Evolutionary conservation across 176 grass and related monocot species (phyloP).

Genomic region (Chrysopogon serrulatus): DNA sequence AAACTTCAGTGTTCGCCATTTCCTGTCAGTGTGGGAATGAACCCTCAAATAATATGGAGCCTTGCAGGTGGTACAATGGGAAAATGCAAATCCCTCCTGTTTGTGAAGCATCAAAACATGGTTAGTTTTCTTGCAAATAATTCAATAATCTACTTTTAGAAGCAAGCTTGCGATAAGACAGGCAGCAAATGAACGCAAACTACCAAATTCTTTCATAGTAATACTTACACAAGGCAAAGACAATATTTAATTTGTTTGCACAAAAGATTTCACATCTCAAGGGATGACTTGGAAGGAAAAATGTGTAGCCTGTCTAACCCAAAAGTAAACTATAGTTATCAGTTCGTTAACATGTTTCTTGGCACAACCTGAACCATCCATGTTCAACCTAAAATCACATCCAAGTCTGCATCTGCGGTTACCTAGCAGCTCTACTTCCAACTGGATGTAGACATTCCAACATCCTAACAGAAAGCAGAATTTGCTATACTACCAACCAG

Average conservation of each 20-base stretch:
- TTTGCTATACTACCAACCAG: slow-evolving; percentile 28
- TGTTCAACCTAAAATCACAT: neutral
- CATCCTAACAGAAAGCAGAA: slow-evolving; percentile 35
- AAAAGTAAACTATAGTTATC: neutral
- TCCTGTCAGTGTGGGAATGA: slow-evolving; percentile 94
- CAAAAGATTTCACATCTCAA: neutral
- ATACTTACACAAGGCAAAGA: neutral
- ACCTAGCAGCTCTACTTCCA: slow-evolving; percentile 26
- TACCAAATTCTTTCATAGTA: neutral
- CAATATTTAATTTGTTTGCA: neutral
- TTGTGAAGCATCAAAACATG: slow-evolving; percentile 10
- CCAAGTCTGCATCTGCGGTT: neutral
- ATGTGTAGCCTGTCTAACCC: neutral
- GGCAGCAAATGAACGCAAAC: slow-evolving; percentile 9
- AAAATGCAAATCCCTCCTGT: slow-evolving; percentile 99
- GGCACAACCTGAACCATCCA: neutral
- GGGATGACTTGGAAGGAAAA: neutral
- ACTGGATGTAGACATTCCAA: slow-evolving; percentile 34
- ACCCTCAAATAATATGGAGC: slow-evolving; percentile 97
- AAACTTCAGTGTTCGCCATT: slow-evolving; percentile 96
- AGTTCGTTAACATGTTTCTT: neutral
- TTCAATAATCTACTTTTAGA: neutral
- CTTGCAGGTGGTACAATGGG: slow-evolving; percentile 99
- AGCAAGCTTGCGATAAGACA: slow-evolving; percentile 1
- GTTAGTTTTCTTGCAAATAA: neutral